These are phyloP conservation scores for Bolboschoenoplectus hybrid DNA, from an alignment of 202 grass and related monocot species.

Conservation along the genomic window DNA sequence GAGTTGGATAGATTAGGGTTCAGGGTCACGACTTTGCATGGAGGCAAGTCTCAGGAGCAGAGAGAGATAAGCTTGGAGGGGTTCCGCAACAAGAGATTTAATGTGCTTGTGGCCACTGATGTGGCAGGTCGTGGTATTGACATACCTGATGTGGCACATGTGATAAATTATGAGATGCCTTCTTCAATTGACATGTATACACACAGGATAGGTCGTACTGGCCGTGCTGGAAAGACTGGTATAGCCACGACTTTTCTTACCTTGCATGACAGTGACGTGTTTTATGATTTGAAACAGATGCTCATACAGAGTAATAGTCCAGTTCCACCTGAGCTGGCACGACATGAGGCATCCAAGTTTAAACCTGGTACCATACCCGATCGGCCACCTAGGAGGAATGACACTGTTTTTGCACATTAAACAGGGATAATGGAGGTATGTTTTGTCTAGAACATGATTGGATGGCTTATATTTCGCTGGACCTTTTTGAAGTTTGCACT, in stretches of 20 bases:
- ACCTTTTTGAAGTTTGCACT: constrained; percentile 5
- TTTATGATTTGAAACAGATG: constrained; percentile 99
- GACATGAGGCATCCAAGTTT: constrained; percentile 90
- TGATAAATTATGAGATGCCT: constrained; percentile 94
- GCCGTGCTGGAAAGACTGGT: constrained; percentile 93
- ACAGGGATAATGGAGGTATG: not conserved
- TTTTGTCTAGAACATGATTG: not conserved
- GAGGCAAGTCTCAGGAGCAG: constrained; percentile 91
- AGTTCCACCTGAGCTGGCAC: constrained; percentile 91
- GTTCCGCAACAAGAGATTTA: constrained; percentile 87
- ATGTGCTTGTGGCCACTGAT: constrained; percentile 96
- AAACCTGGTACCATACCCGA: constrained; percentile 82
- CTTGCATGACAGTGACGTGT: constrained; percentile 74
- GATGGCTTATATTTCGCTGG: not conserved
- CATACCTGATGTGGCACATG: constrained; percentile 93
- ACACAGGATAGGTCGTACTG: constrained; percentile 92
- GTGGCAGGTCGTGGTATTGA: constrained; percentile 97
- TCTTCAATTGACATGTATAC: constrained; percentile 82
- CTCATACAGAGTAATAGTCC: constrained; percentile 90
- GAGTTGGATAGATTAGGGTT: constrained; percentile 87
- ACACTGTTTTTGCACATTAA: constrained; percentile 62
- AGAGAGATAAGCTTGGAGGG: constrained; percentile 93
- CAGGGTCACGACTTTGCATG: constrained; percentile 83
- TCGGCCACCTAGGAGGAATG: constrained; percentile 81
- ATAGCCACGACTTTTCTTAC: constrained; percentile 87